Base-by-base conservation (phyloP, 108 stramenopile genomes). In the Cyclotella kingstonii region DNA sequence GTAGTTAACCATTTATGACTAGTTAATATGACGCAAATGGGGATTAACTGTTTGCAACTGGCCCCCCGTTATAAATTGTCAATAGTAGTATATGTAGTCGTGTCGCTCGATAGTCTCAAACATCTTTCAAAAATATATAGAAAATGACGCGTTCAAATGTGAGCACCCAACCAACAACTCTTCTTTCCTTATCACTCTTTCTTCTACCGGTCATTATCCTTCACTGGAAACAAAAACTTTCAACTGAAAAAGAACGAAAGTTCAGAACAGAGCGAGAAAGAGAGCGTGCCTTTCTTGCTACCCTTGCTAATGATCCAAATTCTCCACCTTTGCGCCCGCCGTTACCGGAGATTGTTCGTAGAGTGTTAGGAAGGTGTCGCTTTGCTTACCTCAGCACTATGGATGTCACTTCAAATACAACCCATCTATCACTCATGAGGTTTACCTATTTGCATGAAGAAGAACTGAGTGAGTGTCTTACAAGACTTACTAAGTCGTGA, bases 311-410 rank as follows among this genome's bases (percentile, higher is more conserved):
- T 7, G 23, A 61, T 29, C 57, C 54, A 36, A 44, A 54, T 25
- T 59, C 56, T 22, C 68, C 48, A 26, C 70, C 63, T 7, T 49
- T 76, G 6, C 76, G 70, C 30, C 83, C 83, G 8, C 83, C 83
- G 0, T 77, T 84, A 26, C 84, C 84, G 3, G 58, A 68, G 30
- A 66, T 75, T 22, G 72, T 84, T 0, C 68, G 65, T 19, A 54
- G 65, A 9, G 62, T 81, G 4, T 45, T 84, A 21, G 66, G 64
- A 31, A 45, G 72, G 15, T 81, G 84, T 54, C 50, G 73, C 18
- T 67, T 84, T 50, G 80, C 81, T 17, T 84, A 82, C 63, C 66
- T 84, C 7, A 74, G 80, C 29, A 84, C 84, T 5, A 69, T 84
- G 26, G 81, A 84, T 46, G 46, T 54, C 1, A 63, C 38, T 17